Evolutionary conservation across 768 basidiomycete genomes (phyloP).

Genomic region (Leccinum longicurvipes): DNA sequence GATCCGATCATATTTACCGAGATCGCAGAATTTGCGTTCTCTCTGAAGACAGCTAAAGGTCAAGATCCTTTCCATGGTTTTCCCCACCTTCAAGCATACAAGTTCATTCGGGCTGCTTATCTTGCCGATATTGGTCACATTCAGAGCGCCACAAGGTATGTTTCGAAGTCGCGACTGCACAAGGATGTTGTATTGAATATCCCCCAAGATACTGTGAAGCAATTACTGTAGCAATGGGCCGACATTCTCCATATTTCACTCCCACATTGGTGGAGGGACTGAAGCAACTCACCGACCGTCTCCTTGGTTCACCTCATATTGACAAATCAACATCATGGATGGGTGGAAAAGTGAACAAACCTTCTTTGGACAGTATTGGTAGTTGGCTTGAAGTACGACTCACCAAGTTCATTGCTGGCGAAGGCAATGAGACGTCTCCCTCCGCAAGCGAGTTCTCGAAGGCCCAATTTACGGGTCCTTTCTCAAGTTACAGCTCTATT

Average conservation of each 20-base stretch:
- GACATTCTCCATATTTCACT: constrained; percentile 66
- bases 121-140: constrained; percentile 83
- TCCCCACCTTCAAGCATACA: constrained; percentile 84
- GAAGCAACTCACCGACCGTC: constrained; percentile 73
- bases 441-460: constrained; percentile 36
- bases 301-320: constrained; percentile 65
- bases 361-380: constrained; percentile 88
- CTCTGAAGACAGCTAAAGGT: constrained; percentile 74
- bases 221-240: constrained; percentile 62
- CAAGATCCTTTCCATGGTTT: constrained; percentile 83
- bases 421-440: constrained; percentile 51
- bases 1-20: constrained; percentile 86
- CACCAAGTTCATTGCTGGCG: constrained; percentile 93
- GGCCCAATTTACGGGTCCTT: constrained; percentile 65
- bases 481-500: constrained; percentile 91
- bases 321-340: constrained; percentile 88
- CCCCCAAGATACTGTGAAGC: constrained; percentile 91
- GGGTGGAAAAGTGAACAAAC: constrained; percentile 79
- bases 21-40: constrained; percentile 86
- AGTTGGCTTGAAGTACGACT: constrained; percentile 91
- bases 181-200: constrained; percentile 2
- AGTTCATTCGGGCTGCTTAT: constrained; percentile 69
- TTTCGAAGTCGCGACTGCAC: not conserved
- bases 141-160: constrained; percentile 69
- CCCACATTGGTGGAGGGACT: constrained; percentile 67